phyloP scores from a whole-genome alignment of 2,329 filamentous ascomycete species.

The Mariannaea sp. region DNA sequence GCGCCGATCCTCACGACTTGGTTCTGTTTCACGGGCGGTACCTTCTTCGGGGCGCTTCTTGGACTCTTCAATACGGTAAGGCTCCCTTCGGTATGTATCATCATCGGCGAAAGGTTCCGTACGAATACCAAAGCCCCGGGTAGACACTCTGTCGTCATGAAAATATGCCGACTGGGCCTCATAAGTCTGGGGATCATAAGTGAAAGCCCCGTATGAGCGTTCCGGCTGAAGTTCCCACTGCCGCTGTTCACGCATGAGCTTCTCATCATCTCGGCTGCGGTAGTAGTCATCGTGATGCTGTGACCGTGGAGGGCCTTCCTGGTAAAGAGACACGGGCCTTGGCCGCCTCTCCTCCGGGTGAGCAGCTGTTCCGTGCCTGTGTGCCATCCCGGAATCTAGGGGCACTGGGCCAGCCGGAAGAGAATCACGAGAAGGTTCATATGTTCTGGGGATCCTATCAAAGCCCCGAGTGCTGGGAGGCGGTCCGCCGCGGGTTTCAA shows the following conservation, averaged over 20 bases:
- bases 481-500: constrained; percentile 56
- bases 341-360: constrained; percentile 38
- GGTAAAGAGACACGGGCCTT: constrained; percentile 58
- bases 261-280: constrained; percentile 54
- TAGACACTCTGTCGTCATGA: constrained; percentile 52
- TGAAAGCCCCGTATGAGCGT: constrained; percentile 12
- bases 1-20: constrained; percentile 39
- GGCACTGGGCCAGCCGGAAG: constrained; percentile 49
- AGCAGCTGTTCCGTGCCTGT: constrained; percentile 19
- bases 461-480: constrained; percentile 73
- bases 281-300: constrained; percentile 55
- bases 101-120: constrained; percentile 44
- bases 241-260: constrained; percentile 48
- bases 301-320: constrained; percentile 52
- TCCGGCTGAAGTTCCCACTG: constrained; percentile 47
- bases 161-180: constrained; percentile 38
- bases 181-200: constrained; percentile 26
- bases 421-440: constrained; percentile 53
- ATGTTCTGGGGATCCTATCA: constrained; percentile 65
- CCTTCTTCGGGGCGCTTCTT: constrained; percentile 42
- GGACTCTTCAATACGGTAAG: constrained; percentile 37
- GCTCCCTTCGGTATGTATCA: constrained; percentile 51
- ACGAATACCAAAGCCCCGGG: constrained; percentile 59
- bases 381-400: constrained; percentile 41
- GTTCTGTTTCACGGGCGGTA: constrained; percentile 35